Conservation (phyloP, 1,139 yeast species). For the Keqinozyma sinolaborantium region DNA sequence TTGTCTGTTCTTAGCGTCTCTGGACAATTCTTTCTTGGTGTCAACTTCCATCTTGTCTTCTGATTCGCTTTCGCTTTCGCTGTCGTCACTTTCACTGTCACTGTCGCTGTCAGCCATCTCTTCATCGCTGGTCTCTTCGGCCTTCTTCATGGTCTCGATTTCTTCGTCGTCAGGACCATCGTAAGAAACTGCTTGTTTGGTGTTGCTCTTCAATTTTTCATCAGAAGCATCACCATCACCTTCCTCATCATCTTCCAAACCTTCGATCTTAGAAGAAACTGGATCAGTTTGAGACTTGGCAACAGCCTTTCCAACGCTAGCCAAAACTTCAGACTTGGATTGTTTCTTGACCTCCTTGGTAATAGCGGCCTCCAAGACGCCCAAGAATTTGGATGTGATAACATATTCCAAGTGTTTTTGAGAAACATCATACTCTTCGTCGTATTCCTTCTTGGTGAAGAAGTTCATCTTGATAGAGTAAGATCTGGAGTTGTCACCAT, state of each 20-base stretch:
- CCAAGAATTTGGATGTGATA: conserved; percentile 62
- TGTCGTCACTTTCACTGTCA: conserved; percentile 12
- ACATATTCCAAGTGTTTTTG: conserved; percentile 75
- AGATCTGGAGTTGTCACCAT: conserved; percentile 59
- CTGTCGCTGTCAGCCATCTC: conserved; percentile 34
- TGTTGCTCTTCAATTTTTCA: conserved; percentile 55
- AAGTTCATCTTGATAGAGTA: conserved; percentile 74
- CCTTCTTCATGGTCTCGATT: conserved; percentile 79
- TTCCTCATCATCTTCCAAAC: conserved; percentile 44
- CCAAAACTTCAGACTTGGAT: conserved; percentile 54
- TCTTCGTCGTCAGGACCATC: conserved; percentile 96
- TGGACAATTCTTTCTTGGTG: conserved; percentile 35
- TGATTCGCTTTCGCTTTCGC: conserved; percentile 16
- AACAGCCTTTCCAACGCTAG: conserved; percentile 72
- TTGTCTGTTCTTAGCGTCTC: conserved; percentile 79
- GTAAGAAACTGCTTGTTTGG: conserved; percentile 86
- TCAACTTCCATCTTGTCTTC: conserved; percentile 23
- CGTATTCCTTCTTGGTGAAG: conserved; percentile 75
- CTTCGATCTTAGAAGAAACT: conserved; percentile 29
- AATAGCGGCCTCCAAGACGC: conserved; percentile 67
- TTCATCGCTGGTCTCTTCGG: conserved; percentile 71
- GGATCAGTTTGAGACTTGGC: conserved; percentile 45
- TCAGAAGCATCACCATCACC: conserved; percentile 69
- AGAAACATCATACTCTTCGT: conserved; percentile 82
- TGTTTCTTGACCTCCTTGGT: conserved; percentile 82